Percentiles rank a stretch among this genome's conserved stretches.
Conservation (phyloP, 805 yeast genomes). For the Starmerella stellata region DNA sequence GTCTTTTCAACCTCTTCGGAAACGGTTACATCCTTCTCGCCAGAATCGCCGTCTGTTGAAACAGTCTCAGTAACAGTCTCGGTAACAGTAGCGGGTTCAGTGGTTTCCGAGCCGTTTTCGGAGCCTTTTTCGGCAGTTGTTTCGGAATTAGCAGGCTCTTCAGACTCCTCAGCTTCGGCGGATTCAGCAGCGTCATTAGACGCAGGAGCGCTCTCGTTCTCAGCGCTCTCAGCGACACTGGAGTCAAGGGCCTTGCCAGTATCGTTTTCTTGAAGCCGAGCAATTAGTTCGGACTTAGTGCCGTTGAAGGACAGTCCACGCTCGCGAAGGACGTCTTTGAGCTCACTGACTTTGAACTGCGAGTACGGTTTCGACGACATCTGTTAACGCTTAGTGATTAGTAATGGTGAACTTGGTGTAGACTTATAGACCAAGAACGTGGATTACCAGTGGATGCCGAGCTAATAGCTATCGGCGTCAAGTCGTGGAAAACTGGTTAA, state of each 20-base stretch:
- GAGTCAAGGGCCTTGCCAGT: conserved; percentile 6
- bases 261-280: conserved; percentile 45
- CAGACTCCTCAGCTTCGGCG: conserved; percentile 8
- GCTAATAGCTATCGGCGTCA: too few species aligned
- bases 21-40: conserved; percentile 2
- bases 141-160: conserved; percentile 2
- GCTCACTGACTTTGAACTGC: conserved; percentile 44
- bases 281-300: conserved; percentile 59
- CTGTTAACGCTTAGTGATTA: too few species aligned
- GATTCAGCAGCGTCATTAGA: conserved; percentile 14
- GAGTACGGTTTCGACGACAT: conserved; percentile 12
- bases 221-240: conserved; percentile 11
- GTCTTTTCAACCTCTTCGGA: conserved; percentile 13
- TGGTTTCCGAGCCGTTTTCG: conserved; percentile 3
- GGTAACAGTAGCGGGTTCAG: conserved; percentile 7
- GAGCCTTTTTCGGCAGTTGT: conserved; percentile 5
- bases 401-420: too few species aligned
- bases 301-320: conserved; percentile 57
- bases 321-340: conserved; percentile 55
- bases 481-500: too few species aligned
- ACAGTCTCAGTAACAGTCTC: conserved; percentile 15
- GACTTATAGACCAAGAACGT: too few species aligned
- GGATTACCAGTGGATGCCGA: too few species aligned
- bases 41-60: conserved; percentile 12
- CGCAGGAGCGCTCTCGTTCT: conserved; percentile 10